A percentile compares a stretch with the other conserved stretches of the same genome.
phyloP scores from a whole-genome alignment of 306 rosid genomes.

The Vigna mungo region DNA sequence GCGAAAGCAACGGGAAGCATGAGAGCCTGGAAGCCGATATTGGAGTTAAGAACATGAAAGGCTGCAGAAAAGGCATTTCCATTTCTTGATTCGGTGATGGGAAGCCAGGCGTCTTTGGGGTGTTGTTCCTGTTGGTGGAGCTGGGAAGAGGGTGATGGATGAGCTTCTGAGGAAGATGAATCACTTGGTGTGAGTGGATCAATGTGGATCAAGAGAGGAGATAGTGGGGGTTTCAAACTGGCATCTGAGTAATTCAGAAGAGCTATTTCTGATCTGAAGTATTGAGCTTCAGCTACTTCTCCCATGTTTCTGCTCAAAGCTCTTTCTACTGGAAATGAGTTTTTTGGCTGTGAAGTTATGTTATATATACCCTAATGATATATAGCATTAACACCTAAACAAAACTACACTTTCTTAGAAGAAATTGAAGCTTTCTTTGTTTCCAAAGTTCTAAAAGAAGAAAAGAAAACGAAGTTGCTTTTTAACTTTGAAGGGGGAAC shows the following conservation, averaged over 20 bases:
- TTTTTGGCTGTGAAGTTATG: too few species aligned
- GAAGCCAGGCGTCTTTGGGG: constrained; percentile 67
- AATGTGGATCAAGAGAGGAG: constrained; percentile 30
- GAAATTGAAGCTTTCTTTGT: not conserved
- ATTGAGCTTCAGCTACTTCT: not conserved
- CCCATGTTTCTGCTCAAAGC: not conserved
- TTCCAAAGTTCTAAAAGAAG: not conserved
- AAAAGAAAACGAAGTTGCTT: not conserved
- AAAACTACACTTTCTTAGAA: not conserved
- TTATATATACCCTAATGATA: too few species aligned
- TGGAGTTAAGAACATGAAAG: constrained; percentile 59
- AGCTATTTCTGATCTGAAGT: constrained; percentile 28
- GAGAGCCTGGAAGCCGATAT: constrained; percentile 68
- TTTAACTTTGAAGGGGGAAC: not conserved
- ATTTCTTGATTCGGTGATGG: constrained; percentile 65
- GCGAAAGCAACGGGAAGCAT: constrained; percentile 66
- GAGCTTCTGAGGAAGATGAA: not conserved
- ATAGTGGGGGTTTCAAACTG: not conserved
- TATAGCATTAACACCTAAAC: not conserved
- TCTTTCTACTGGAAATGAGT: too few species aligned
- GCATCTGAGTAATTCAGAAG: constrained; percentile 25
- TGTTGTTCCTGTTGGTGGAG: constrained; percentile 3
- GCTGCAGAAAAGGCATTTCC: constrained; percentile 55
- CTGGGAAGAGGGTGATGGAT: not conserved
- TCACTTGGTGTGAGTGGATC: not conserved